Base-by-base conservation (phyloP, 805 yeast species). In the Nakazawaea ernobii region DNA sequence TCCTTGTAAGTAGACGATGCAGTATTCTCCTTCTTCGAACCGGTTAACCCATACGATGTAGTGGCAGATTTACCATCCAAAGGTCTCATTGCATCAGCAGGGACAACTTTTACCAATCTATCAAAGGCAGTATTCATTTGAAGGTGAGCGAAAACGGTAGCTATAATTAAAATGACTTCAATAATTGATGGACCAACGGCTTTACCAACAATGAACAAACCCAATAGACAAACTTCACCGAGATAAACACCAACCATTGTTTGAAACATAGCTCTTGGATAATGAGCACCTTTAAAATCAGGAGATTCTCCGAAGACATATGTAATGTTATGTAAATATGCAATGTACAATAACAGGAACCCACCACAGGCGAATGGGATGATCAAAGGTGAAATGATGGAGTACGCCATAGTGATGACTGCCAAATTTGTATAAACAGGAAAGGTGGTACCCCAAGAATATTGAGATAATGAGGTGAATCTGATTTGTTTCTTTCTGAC, bases 131-230 rank as follows among this genome's bases (percentile, higher is more conserved):
- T 52, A 52, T 74, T 78, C 60, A 92, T 63, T 52, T 79, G 75
- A 29, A 79, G 14, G 58, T 92, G 97, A 49, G 78, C 72, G 59
- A 87, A 83, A 4, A 76, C 75, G 0, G 97, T 88, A 53, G 74
- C 64, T 8, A 74, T 77, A 11, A 88, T 57, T 37, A 84, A 71
- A 44, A 91, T 71, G 1, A 80, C 82, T 62, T 86, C 87, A 46
- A 92, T 66, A 3, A 83, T 86, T 53, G 90, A 74, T 33, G 97
- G 95, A 39, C 97, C 98, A 97, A 97, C 92, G 37, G 95, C 85
- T 71, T 88, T 88, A 52, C 95, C 90, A 48, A 92, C 95, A 14
- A 80, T 86, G 61, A 89, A 91, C 48, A 94, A 65, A 47, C 97
- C 97, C 46, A 94, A 62, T 53, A 94, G 57, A 70, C 96, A 88